These are phyloP conservation scores for Phaffomyces antillensis DNA, from an alignment of 805 yeast species.

Conservation along the genomic window DNA sequence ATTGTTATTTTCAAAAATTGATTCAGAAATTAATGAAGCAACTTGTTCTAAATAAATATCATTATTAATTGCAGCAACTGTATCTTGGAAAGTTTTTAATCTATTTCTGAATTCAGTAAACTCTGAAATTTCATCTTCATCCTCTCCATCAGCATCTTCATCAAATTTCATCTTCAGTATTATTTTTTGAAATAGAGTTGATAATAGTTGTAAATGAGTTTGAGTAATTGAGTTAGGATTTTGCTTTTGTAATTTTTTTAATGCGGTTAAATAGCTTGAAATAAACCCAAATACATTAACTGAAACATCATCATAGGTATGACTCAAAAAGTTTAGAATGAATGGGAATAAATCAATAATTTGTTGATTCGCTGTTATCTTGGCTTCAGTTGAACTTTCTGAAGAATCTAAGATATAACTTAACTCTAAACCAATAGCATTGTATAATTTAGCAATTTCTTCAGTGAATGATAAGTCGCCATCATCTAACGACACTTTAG, in stretches of 20 bases:
- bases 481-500: slow-evolving; percentile 28
- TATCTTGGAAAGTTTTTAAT: slow-evolving; percentile 77
- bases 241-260: slow-evolving; percentile 48
- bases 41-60: slow-evolving; percentile 54
- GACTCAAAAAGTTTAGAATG: slow-evolving; percentile 60
- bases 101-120: slow-evolving; percentile 73
- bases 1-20: slow-evolving; percentile 27
- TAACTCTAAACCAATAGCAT: slow-evolving; percentile 70
- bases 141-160: slow-evolving; percentile 64
- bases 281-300: slow-evolving; percentile 77
- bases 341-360: slow-evolving; percentile 65
- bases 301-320: slow-evolving; percentile 86
- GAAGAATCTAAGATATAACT: slow-evolving; percentile 57
- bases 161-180: slow-evolving; percentile 77
- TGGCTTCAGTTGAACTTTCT: slow-evolving; percentile 33
- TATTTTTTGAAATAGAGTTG: slow-evolving; percentile 58
- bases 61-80: slow-evolving; percentile 56
- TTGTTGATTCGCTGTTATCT: slow-evolving; percentile 37
- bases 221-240: slow-evolving; percentile 31
- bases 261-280: slow-evolving; percentile 60
- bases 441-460: slow-evolving; percentile 63
- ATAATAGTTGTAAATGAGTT: slow-evolving; percentile 44
- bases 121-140: slow-evolving; percentile 68
- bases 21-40: slow-evolving; percentile 50
- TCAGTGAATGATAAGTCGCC: slow-evolving; percentile 68